Evolutionary conservation across 768 basidiomycete species (phyloP).

Genomic region (Aureoboletus auriporus): DNA sequence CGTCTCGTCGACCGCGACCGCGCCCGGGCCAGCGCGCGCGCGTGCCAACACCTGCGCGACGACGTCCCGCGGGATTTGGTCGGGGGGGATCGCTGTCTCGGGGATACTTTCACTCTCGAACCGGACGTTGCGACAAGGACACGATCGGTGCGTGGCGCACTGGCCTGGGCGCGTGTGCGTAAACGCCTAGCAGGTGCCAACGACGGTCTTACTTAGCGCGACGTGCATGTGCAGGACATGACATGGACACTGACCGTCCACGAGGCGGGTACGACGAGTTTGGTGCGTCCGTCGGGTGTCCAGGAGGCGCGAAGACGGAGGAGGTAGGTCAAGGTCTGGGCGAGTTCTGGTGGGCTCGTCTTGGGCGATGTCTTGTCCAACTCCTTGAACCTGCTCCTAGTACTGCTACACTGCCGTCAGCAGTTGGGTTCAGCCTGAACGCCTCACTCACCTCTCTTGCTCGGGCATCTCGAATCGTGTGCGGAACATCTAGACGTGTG

Average conservation of each 20-base stretch:
- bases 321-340: conserved; percentile 18
- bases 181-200: no score
- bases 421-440: no score
- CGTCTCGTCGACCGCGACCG: no score
- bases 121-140: conserved; percentile 17
- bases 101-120: conserved; percentile 4
- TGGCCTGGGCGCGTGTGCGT: no score
- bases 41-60: conserved; percentile 9
- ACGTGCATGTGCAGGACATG: no score
- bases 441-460: conserved; percentile 6
- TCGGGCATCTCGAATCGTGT: background rate
- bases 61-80: conserved; percentile 7
- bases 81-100: background rate
- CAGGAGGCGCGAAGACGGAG: conserved; percentile 21
- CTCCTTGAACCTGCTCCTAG: no score
- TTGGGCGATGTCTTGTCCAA: conserved; percentile 8
- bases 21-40: no score
- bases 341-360: conserved; percentile 14
- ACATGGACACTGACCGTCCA: conserved; percentile 22
- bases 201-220: no score
- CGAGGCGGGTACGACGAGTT: conserved; percentile 18
- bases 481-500: conserved; percentile 4
- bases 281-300: conserved; percentile 12
- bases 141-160: background rate
- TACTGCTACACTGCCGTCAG: no score